Percentiles rank a stretch among this genome's conserved stretches.
Evolutionary conservation across 208 protist species (phyloP).

Genomic region (Blechomonas ayalai): DNA sequence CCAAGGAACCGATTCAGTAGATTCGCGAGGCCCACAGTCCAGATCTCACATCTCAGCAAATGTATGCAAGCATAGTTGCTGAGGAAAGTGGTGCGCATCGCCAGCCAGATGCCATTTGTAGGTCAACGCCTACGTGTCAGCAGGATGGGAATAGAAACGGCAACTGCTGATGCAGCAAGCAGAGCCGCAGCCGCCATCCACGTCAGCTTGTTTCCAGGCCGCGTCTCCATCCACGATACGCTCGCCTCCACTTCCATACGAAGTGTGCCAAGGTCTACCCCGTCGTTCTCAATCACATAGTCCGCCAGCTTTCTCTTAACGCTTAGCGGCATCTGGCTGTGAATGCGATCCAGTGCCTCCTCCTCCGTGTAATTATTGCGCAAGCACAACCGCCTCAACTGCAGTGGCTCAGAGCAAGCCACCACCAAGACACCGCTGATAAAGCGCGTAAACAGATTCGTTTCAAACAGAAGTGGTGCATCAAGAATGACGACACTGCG

Average conservation of each 20-base stretch:
- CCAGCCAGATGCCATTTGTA: neutral
- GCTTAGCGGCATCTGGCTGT: conserved; percentile 69
- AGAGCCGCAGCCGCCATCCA: conserved; percentile 15
- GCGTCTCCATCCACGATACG: conserved; percentile 60
- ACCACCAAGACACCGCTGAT: conserved; percentile 65
- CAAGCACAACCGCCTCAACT: conserved; percentile 46
- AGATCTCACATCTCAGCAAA: no score
- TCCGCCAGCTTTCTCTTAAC: conserved; percentile 53
- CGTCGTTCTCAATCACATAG: conserved; percentile 76
- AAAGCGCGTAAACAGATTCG: conserved; percentile 67
- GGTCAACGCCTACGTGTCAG: conserved; percentile 1
- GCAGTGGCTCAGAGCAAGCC: conserved; percentile 40
- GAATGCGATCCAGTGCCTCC: conserved; percentile 56
- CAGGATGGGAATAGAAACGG: conserved; percentile 1
- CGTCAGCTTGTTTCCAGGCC: conserved; percentile 25
- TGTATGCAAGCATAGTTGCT: neutral
- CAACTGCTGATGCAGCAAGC: conserved; percentile 3
- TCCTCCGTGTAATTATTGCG: conserved; percentile 40
- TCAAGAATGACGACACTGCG: conserved; percentile 70
- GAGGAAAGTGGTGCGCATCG: neutral
- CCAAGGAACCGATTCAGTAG: neutral
- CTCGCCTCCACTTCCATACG: conserved; percentile 18
- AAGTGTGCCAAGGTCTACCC: conserved; percentile 21
- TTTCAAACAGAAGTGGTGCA: conserved; percentile 83
- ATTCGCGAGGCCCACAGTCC: no score